A percentile compares a stretch with the other conserved stretches of the same genome.
Evolutionary conservation across 495 filamentous ascomycete genomes (phyloP).

Genomic region (Aspergillus indologenus): DNA sequence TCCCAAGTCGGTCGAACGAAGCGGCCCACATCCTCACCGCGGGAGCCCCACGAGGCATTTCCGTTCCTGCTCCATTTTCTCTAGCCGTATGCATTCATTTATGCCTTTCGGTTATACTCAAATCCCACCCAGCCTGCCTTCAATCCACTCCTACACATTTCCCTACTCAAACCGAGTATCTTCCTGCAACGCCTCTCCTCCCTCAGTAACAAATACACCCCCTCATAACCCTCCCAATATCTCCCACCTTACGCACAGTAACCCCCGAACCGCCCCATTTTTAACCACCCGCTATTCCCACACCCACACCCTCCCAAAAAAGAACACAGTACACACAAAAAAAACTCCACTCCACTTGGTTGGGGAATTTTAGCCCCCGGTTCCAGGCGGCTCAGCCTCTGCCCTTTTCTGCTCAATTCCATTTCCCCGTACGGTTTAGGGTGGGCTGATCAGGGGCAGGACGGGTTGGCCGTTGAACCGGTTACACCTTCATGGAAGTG

Average conservation of each 20-base stretch:
- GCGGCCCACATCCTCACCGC: slow-evolving; percentile 8
- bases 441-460: slow-evolving; percentile 7
- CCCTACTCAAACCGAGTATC: too few species aligned
- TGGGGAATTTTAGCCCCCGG: background rate
- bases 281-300: background rate
- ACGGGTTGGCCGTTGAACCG: too few species aligned
- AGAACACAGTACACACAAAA: background rate
- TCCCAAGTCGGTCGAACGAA: background rate
- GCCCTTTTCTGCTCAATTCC: background rate
- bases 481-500: too few species aligned
- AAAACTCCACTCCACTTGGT: background rate
- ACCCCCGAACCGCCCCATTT: background rate
- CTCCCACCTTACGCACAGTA: too few species aligned
- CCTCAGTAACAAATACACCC: too few species aligned
- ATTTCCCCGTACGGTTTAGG: slow-evolving; percentile 7
- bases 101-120: too few species aligned
- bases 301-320: background rate
- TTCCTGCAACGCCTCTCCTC: too few species aligned
- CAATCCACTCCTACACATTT: background rate
- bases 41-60: slow-evolving; percentile 48
- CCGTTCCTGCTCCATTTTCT: background rate
- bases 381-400: background rate
- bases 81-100: slow-evolving; percentile 1
- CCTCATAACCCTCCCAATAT: too few species aligned
- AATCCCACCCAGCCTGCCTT: too few species aligned